phyloP scores from a whole-genome alignment of 2,329 filamentous ascomycete species.

The Aspergillus jensenii region DNA sequence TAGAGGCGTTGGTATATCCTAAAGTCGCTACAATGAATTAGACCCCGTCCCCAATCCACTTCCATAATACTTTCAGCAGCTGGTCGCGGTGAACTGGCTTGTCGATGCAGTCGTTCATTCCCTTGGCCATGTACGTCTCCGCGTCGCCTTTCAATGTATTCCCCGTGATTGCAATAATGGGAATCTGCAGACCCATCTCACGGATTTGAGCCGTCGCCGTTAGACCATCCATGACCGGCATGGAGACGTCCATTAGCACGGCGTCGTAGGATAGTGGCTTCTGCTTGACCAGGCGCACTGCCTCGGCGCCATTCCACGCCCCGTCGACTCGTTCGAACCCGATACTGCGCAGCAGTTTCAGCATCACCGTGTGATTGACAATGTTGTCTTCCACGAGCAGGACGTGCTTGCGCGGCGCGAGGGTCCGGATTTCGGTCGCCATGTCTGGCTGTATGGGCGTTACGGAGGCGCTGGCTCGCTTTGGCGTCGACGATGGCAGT shows the following conservation, averaged over 20 bases:
- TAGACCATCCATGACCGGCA: conserved; percentile 50
- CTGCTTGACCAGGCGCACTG: conserved; percentile 43
- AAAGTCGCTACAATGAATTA: neutral
- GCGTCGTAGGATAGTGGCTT: conserved; percentile 44
- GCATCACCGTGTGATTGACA: conserved; percentile 44
- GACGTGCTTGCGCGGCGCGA: conserved; percentile 41
- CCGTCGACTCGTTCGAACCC: conserved; percentile 45
- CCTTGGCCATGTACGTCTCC: conserved; percentile 53
- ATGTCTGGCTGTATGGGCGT: conserved; percentile 16
- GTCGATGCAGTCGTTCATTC: conserved; percentile 58
- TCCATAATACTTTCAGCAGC: conserved; percentile 45
- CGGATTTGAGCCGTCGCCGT: conserved; percentile 47
- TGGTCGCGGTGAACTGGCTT: conserved; percentile 56
- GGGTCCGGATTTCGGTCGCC: conserved; percentile 31
- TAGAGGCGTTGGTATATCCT: neutral
- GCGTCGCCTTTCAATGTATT: conserved; percentile 58
- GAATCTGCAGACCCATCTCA: conserved; percentile 38
- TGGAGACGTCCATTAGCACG: conserved; percentile 50
- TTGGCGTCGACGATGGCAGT: conserved; percentile 20
- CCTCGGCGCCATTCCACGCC: conserved; percentile 46
- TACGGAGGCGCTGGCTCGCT: conserved; percentile 23
- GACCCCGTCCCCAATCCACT: conserved; percentile 30
- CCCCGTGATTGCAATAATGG: conserved; percentile 57
- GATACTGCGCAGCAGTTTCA: conserved; percentile 38
- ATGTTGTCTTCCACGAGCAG: conserved; percentile 45